Evolutionary conservation across 306 rosid genomes (phyloP), one percentile per base, ranked within the genome.

Genomic region (Acacia melanoxylon): DNA sequence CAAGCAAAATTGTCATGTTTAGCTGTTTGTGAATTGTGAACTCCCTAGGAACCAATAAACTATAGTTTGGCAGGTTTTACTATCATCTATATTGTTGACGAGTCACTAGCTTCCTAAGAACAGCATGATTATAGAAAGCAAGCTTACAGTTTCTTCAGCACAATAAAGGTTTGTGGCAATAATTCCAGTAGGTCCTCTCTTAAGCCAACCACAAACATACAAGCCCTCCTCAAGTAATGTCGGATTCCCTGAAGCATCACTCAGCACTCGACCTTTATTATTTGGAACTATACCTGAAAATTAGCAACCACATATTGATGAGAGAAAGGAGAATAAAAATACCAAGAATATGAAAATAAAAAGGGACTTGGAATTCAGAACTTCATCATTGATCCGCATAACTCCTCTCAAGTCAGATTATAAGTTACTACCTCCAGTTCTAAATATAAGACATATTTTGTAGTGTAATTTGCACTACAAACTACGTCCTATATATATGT

Each of bases 141-240:
- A 54, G 80, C 97, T 68, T 84, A 95, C 96, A 62, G 98, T 95
- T 89, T 95, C 96, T 90, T 93, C 96, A 16, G 98, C 97, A 80
- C 94, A 93, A 54, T 92, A 78, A 48, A 91, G 93, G 92, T 93
- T 95, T 87, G 98, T 91, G 68, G 89, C 99, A 84, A 95, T 83
- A 85, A 95, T 93, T 79, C 99, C 98, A n/a, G 92, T 92, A 17
- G 98, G 99, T 70, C 96, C 98, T 89, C 99, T 90, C 90, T 93
- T 93, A 87, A 95, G 90, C 98, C 99, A 93, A 69, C 99, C 99
- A 75, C 97, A 89, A 72, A 92, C 97, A 82, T 93, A 93, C 83
- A 95, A 89, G 82, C 96, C 97, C 81, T 90, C 89, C 89, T 89
- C 99, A 56, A 81, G 68, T 54, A 41, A 83, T 33, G 83, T 51